These are phyloP conservation scores for Groenewaldozyma salmanticensis DNA, from an alignment of 805 yeast genomes.

Conservation along the genomic window DNA sequence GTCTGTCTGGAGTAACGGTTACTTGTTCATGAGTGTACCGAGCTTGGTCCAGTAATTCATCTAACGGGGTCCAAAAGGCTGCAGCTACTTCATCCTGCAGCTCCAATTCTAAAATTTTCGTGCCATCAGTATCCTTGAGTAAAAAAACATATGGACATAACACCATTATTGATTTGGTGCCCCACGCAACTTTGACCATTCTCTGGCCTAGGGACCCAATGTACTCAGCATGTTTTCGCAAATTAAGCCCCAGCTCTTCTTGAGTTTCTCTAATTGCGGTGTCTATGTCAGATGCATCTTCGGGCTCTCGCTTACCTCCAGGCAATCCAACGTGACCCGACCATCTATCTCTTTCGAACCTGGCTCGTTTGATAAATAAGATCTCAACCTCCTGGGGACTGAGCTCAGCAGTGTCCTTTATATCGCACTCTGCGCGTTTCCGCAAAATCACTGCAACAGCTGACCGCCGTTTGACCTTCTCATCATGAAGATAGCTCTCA, in stretches of 20 bases:
- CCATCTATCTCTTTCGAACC: constrained; percentile 30
- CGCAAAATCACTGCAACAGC: constrained; percentile 20
- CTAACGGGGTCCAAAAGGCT: constrained; percentile 30
- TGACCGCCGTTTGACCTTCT: constrained; percentile 12
- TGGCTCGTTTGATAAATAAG: constrained; percentile 29
- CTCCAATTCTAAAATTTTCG: constrained; percentile 10
- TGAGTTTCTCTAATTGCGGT: constrained; percentile 29
- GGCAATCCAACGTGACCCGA: constrained; percentile 34
- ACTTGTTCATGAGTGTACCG: constrained; percentile 14
- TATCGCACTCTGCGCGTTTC: no score
- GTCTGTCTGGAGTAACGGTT: constrained; percentile 17
- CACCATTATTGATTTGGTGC: constrained; percentile 24
- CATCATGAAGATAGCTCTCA: constrained; percentile 9
- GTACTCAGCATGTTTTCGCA: constrained; percentile 18
- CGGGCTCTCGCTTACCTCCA: constrained; percentile 31
- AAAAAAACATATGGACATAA: constrained; percentile 29
- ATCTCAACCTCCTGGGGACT: constrained; percentile 19
- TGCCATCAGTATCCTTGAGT: constrained; percentile 16
- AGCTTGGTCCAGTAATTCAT: constrained; percentile 16
- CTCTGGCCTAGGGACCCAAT: constrained; percentile 30
- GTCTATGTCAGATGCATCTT: constrained; percentile 25
- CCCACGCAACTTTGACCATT: constrained; percentile 26
- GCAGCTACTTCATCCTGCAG: constrained; percentile 30
- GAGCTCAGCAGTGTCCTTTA: constrained; percentile 1
- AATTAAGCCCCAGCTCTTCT: constrained; percentile 33